Base-by-base conservation (phyloP, 2,329 filamentous ascomycete genomes). In the Penicillium sp. region DNA sequence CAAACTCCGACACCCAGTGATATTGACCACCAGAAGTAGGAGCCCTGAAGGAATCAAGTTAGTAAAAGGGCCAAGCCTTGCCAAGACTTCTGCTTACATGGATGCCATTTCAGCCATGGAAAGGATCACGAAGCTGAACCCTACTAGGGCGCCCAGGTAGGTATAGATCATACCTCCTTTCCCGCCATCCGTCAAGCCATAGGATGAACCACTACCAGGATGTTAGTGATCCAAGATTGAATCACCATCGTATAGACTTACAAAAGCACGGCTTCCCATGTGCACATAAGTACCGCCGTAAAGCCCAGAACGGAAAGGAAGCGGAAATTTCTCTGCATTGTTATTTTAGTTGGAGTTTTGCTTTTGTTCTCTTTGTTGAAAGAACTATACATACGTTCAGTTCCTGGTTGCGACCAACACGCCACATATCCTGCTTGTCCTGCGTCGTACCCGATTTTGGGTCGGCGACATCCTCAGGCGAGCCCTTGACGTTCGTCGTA, bases 151-250 rank as follows among this genome's bases (percentile, higher is more conserved):
- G 33, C 80, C 66, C 2, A 83, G 56, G 52, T 77, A 83, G 4
- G 80, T 75, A 73, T 80, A 85, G 40, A 84, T 77, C 11, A 83
- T 71, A 23, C 81, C 82, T 3, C 77, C 80, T 1, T 79, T 77
- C 14, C 82, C 82, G 7, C 82, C 82, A 59, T 82, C 82, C 7
- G 61, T 57, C 27, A 61, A 26, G 3, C 59, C 59, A 40, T 37
- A 23, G 15, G 47, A 40, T 12, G 47, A 49, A 49, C 47, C 31
- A 37, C 31, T 40, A 26, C 20, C 29, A 31, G 14, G 12, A 31
- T 15, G 29, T 31, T 15, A 31, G 29, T 15, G 14, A 15, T 3
- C 6, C 29, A 14, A 31, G 4, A 6, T 6, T 6, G 29, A 15
- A 31, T 6, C 14, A 31, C 14, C 12, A 14, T 14, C 4, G 29